Evolutionary conservation across 192 early-diverging fungal genomes (phyloP), one percentile per base, ranked within the genome.

Genomic region (Coemansia sp.): DNA sequence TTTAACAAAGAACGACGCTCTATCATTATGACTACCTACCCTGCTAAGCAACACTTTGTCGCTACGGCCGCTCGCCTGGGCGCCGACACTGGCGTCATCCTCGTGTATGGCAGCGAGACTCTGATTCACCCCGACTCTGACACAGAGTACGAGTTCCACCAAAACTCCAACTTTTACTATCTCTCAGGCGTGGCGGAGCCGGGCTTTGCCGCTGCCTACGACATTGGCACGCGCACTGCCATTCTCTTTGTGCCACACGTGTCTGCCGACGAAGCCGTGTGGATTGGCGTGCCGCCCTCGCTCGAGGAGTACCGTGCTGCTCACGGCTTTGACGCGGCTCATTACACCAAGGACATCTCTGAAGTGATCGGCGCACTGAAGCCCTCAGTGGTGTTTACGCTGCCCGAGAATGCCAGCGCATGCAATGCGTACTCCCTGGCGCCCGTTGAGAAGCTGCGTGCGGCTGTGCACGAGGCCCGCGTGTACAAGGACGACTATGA

Each of bases 91-190:
- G 88, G 87, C 52, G 76, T 88, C 35, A 85, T 89, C 64, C 86
- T 86, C 50, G 71, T 88, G 37, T 80, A 75, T 39, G 90, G 88
- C 28, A 69, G 83, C 20, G 80, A 82, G 55, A 66, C 79, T 25
- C 70, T 79, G 38, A 66, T 85, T 48, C 80, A 89, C 59, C 86
- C 89, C 28, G 85, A 87, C 68, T 93, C 91, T 35, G 93, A 94
- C 71, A 83, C 85, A 26, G 94, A 96, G 81, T 79, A 86, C 37
- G 76, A 87, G 43, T 96, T 96, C 76, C 86, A 91, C 64, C 94
- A 96, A 61, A 92, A 96, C 76, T 85, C 85, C 53, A 92, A 92
- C 86, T 96, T 94, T 56, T 87, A 88, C 69, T 97, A 95, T 71
- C 84, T 94, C 16, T 90, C 93, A 4, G 93, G 93, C 48, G 88